Conservation (phyloP, 2,329 filamentous ascomycete species). For the Raffaelea albimanens region DNA sequence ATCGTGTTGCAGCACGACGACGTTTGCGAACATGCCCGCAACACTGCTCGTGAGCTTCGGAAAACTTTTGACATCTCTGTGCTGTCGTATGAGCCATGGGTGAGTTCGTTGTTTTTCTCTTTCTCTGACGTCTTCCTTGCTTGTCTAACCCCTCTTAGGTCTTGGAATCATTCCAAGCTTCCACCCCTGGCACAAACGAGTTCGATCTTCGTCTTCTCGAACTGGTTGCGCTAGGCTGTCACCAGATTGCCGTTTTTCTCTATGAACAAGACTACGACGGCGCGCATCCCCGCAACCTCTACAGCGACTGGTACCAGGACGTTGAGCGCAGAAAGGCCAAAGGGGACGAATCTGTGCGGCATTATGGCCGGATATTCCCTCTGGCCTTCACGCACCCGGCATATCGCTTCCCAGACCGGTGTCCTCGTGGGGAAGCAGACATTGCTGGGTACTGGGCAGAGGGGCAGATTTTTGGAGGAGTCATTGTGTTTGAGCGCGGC, state of each 20-base stretch:
- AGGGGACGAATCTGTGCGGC: background rate
- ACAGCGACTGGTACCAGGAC: background rate
- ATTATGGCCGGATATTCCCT: background rate
- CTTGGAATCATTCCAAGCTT: background rate
- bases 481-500: background rate
- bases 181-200: background rate
- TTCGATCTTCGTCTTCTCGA: background rate
- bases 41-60: background rate
- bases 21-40: background rate
- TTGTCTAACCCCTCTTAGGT: background rate
- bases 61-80: background rate
- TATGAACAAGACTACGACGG: background rate
- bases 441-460: background rate
- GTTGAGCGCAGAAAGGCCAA: background rate
- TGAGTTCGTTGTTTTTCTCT: no score
- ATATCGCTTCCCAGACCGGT: background rate
- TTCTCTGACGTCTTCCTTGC: no score
- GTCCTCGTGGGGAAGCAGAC: background rate
- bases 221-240: background rate
- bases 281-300: background rate
- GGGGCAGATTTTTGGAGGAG: background rate
- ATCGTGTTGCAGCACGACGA: background rate
- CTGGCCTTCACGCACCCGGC: background rate
- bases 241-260: background rate
- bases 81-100: background rate